Conservation (phyloP, 2,329 filamentous ascomycete species). For the Stachybotrys chlorohalonatus region DNA sequence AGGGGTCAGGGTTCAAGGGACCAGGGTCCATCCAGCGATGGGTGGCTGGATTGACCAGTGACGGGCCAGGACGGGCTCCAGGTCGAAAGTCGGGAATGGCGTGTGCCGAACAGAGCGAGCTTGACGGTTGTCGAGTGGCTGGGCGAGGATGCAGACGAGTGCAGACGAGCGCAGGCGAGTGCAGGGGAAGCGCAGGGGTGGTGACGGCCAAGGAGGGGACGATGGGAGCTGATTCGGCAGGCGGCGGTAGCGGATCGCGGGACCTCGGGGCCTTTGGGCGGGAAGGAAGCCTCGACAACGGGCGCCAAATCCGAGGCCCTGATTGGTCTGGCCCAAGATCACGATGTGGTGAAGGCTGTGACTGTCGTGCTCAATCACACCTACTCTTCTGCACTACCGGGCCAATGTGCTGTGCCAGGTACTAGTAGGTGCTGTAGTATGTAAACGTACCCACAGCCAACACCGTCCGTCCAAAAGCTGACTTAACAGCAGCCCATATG, state of each 20-base stretch:
- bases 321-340: constrained; percentile 7
- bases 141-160: not conserved
- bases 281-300: constrained; percentile 1
- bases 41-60: not conserved
- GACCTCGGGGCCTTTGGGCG: constrained; percentile 1
- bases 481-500: too few species aligned
- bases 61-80: not conserved
- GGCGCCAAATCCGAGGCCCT: constrained; percentile 9
- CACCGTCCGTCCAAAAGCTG: not conserved
- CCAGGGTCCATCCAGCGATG: too few species aligned
- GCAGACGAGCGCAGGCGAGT: not conserved
- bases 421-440: not conserved
- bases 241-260: constrained; percentile 1
- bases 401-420: not conserved
- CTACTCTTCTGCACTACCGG: not conserved
- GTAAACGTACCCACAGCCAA: not conserved
- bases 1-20: not conserved
- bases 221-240: constrained; percentile 7
- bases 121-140: not conserved
- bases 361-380: not conserved
- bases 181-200: not conserved
- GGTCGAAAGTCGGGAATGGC: not conserved
- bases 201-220: not conserved
- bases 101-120: not conserved
- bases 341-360: not conserved